phyloP scores from a whole-genome alignment of 176 grass and related monocot species.

The Oryza glaberrima region DNA sequence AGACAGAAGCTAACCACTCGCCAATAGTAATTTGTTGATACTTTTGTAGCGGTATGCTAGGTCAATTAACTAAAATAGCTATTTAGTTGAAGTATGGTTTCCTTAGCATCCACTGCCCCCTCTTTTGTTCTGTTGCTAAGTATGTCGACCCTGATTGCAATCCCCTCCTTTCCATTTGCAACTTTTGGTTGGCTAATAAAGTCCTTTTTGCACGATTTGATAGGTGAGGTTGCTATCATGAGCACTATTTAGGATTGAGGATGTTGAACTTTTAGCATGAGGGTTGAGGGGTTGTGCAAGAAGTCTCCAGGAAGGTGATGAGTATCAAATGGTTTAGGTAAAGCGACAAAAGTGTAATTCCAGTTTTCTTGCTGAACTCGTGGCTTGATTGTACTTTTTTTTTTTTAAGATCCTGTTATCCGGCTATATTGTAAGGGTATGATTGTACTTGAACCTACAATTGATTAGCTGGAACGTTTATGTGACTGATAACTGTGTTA shows the following conservation, averaged over 20 bases:
- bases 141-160: not conserved
- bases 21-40: slow-evolving; percentile 5
- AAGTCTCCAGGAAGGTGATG: slow-evolving; percentile 48
- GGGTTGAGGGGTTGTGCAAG: slow-evolving; percentile 20
- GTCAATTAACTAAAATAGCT: not conserved
- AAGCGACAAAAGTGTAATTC: not conserved
- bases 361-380: slow-evolving; percentile 10
- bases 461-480: not conserved
- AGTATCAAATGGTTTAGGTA: slow-evolving; percentile 15
- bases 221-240: slow-evolving; percentile 43
- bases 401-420: not conserved
- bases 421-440: not conserved
- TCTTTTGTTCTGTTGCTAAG: not conserved
- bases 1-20: not conserved
- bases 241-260: slow-evolving; percentile 21
- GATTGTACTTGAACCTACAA: slow-evolving; percentile 26
- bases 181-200: not conserved
- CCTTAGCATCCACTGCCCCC: not conserved
- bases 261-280: slow-evolving; percentile 32
- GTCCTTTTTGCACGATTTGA: slow-evolving; percentile 4
- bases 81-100: not conserved
- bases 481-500: not conserved
- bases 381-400: slow-evolving; percentile 2
- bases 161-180: not conserved
- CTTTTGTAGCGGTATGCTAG: slow-evolving; percentile 8